Percentiles rank a stretch among this genome's conserved stretches.
phyloP scores from a whole-genome alignment of 192 early-diverging fungal genomes.

The Lobulomyces angularis region DNA sequence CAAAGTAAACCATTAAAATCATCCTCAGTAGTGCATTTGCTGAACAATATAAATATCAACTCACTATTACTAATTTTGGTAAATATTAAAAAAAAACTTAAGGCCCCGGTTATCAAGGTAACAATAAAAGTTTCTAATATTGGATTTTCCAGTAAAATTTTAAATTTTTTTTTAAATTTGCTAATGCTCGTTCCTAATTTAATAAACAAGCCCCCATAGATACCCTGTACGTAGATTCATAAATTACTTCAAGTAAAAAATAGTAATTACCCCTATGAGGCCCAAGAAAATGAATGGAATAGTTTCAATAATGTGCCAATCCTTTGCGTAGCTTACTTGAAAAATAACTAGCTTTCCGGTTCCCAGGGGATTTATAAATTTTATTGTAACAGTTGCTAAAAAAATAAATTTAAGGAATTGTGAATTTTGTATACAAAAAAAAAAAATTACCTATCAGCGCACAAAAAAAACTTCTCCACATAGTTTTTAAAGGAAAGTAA shows the following conservation, averaged over 20 bases:
- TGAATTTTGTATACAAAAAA: constrained; percentile 30
- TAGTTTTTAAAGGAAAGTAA: constrained; percentile 85
- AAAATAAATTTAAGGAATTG: constrained; percentile 2
- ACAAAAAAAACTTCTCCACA: constrained; percentile 96
- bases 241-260: neutral
- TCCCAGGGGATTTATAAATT: constrained; percentile 85
- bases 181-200: constrained; percentile 16
- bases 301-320: constrained; percentile 92
- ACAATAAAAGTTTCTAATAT: constrained; percentile 32
- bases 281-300: constrained; percentile 56
- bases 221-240: constrained; percentile 10
- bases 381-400: constrained; percentile 7
- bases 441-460: constrained; percentile 90
- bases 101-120: constrained; percentile 31
- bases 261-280: constrained; percentile 51
- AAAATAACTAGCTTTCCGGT: constrained; percentile 96
- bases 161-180: constrained; percentile 17
- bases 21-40: constrained; percentile 16
- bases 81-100: constrained; percentile 23
- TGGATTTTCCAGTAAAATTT: constrained; percentile 9
- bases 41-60: constrained; percentile 17
- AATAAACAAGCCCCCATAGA: constrained; percentile 39
- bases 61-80: constrained; percentile 8
- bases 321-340: constrained; percentile 80
- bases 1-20: constrained; percentile 15